Conservation (phyloP, 805 yeast species). For the Hanseniaspora singularis region DNA sequence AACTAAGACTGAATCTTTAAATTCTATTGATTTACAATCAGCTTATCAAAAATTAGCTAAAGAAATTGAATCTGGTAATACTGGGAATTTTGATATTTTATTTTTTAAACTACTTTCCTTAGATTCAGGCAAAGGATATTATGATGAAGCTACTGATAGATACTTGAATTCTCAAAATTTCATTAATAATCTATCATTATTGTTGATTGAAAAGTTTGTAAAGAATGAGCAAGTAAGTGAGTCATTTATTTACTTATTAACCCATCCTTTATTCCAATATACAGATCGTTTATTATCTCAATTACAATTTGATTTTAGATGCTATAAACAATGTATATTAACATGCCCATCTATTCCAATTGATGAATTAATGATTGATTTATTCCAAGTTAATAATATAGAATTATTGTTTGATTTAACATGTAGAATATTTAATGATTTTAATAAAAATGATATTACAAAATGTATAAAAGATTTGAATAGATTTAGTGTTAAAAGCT, state of each 20-base stretch:
- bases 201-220: constrained; percentile 30
- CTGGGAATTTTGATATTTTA: constrained; percentile 26
- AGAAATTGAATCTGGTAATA: background rate
- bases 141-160: constrained; percentile 48
- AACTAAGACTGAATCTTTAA: no score
- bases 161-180: constrained; percentile 46
- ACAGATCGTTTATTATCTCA: constrained; percentile 44
- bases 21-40: constrained; percentile 1
- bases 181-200: constrained; percentile 35
- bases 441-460: constrained; percentile 47
- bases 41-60: background rate
- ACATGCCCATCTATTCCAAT: constrained; percentile 62
- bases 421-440: constrained; percentile 54
- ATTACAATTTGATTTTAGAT: constrained; percentile 45
- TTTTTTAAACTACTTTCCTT: constrained; percentile 28
- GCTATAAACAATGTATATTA: constrained; percentile 70
- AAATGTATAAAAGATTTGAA: constrained; percentile 29
- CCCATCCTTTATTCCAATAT: constrained; percentile 68
- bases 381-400: constrained; percentile 44
- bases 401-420: constrained; percentile 60
- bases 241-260: constrained; percentile 59
- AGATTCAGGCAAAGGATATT: constrained; percentile 34
- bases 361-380: constrained; percentile 49
- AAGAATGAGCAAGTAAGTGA: constrained; percentile 35
- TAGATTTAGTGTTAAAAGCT: constrained; percentile 27